Evolutionary conservation across 495 filamentous ascomycete species (phyloP).

Genomic region (Aspergillus nanangensis): DNA sequence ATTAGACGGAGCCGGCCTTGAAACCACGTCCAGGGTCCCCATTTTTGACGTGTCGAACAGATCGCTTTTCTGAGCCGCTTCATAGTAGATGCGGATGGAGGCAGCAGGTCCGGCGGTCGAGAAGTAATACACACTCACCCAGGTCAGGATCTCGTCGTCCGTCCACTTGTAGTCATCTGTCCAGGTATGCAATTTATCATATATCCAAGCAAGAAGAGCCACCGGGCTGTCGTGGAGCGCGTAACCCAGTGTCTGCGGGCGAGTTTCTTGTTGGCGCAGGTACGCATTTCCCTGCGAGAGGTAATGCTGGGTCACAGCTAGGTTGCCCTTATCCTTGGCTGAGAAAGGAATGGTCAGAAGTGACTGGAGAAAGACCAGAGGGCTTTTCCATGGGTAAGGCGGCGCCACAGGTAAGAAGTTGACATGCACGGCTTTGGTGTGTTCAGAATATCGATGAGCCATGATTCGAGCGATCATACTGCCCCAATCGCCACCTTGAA

Average conservation of each 20-base stretch:
- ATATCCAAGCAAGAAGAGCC: conserved; percentile 51
- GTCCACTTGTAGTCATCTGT: conserved; percentile 49
- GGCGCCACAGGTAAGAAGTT: conserved; percentile 34
- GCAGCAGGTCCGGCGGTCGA: conserved; percentile 47
- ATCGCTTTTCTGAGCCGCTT: conserved; percentile 23
- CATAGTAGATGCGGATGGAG: conserved; percentile 47
- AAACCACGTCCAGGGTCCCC: conserved; percentile 10
- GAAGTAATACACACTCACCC: conserved; percentile 51
- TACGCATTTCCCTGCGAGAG: conserved; percentile 38
- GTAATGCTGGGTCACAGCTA: conserved; percentile 31
- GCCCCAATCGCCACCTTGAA: conserved; percentile 51
- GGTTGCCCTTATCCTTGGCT: conserved; percentile 23
- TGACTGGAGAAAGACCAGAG: conserved; percentile 28
- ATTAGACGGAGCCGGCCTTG: conserved; percentile 10
- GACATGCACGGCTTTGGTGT: conserved; percentile 41
- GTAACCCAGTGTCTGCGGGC: conserved; percentile 48
- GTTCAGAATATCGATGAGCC: conserved; percentile 30
- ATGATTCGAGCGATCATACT: conserved; percentile 39
- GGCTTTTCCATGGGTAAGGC: conserved; percentile 30
- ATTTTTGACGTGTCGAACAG: conserved; percentile 1
- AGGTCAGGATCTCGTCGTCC: conserved; percentile 51
- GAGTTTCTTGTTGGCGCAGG: conserved; percentile 39
- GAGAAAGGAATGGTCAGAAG: conserved; percentile 34
- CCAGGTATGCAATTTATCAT: conserved; percentile 50
- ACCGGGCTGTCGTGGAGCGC: conserved; percentile 47